Base-by-base conservation (phyloP, 2,329 filamentous ascomycete species). In the Thelonectria olida region DNA sequence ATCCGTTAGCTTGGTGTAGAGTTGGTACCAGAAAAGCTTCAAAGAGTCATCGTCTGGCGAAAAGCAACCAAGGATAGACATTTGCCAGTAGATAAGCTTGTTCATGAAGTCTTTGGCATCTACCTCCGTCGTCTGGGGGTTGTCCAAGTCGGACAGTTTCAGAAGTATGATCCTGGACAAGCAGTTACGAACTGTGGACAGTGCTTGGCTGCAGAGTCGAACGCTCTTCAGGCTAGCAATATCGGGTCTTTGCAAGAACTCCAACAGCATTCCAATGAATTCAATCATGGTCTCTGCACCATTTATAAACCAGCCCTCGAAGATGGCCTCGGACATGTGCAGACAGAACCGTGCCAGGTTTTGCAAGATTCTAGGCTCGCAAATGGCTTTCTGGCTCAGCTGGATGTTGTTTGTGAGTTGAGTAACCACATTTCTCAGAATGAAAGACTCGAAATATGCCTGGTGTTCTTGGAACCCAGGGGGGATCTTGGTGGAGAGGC, bases 301-400 rank as follows among this genome's bases (percentile, higher is more conserved):
- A 66, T 96, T 90, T 64, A 97, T 87, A 72, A 98, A 98, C 92
- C 94, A 97, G 15, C 96, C 96, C 77, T 98, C 96, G 67, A 96
- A 97, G 12, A 97, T 90, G 6, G 93, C 92, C 75, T 99, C 96
- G 1, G 91, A 88, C 74, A 98, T 86, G 72, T 98, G 92, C 3
- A 87, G 81, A 28, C 90, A 88, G 64, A 97, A 91, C 12, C 93
- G 88, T 1, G 91, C 90, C 72, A 99, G 83, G 67, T 99, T 99
- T 4, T 91, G 95, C 50, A 99, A 81, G 1, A 96, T 86, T 62
- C 90, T 89, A 1, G 96, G 92, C 73, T 98, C 94, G 57, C 88
- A 86, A 2, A 98, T 82, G 0, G 90, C 79, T 56, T 89, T 88
- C 70, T 92, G 88, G 65, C 94, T 87, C 2, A 90, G 78, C 62